Percentiles rank a stretch among this genome's conserved stretches.
Evolutionary conservation across 2,329 filamentous ascomycete species (phyloP).

Genomic region (Fusarium pilosicola): DNA sequence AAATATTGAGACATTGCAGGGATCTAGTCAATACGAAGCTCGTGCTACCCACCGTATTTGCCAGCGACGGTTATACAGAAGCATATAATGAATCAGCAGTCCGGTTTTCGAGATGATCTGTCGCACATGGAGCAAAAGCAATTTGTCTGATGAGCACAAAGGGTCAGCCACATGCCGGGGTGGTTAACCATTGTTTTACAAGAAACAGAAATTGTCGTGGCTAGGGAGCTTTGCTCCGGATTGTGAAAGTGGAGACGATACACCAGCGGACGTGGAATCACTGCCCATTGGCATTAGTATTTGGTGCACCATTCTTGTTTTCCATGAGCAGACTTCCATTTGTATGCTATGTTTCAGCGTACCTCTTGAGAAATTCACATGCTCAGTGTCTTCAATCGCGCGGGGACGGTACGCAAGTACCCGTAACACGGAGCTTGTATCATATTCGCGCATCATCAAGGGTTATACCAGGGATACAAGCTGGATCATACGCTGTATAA

Average conservation of each 20-base stretch:
- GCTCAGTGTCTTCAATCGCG: neutral
- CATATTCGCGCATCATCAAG: slow-evolving; percentile 5
- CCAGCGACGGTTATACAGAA: neutral
- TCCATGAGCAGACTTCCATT: neutral
- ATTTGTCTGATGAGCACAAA: neutral
- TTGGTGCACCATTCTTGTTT: neutral
- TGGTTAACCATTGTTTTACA: neutral
- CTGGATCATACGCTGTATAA: neutral
- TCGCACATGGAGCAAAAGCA: slow-evolving; percentile 4
- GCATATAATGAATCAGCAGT: slow-evolving; percentile 13
- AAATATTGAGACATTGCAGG: slow-evolving; percentile 2
- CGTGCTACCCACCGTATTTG: neutral
- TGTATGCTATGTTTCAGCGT: neutral
- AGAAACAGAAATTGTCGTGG: neutral
- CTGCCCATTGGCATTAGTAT: neutral
- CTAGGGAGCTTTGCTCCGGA: neutral
- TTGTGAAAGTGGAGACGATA: neutral
- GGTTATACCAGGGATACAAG: neutral
- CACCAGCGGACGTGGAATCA: neutral
- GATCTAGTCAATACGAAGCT: slow-evolving; percentile 4
- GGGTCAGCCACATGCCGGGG: slow-evolving; percentile 3
- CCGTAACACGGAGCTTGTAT: neutral
- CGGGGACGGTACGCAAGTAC: neutral
- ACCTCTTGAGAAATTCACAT: neutral
- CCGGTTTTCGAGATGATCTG: neutral